Conservation (phyloP, 352 stramenopile genomes). For the Nannochloropsis limnetica region DNA sequence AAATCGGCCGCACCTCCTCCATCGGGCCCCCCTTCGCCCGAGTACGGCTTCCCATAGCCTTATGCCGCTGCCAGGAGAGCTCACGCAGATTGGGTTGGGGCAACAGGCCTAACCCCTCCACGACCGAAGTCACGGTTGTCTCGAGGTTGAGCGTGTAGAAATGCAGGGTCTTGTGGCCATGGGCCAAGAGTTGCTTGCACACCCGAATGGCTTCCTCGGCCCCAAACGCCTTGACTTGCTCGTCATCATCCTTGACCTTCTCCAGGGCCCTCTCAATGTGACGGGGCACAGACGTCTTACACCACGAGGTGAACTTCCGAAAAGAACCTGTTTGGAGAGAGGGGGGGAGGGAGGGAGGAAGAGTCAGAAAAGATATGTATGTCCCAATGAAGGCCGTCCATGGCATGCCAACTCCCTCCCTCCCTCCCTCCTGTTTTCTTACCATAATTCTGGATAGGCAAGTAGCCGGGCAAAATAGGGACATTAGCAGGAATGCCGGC, state of each 20-base stretch:
- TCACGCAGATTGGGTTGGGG: conserved; percentile 50
- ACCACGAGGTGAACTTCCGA: conserved; percentile 61
- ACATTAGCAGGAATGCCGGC: conserved; percentile 60
- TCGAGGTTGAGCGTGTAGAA: conserved; percentile 91
- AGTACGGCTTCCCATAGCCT: neutral
- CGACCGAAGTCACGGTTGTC: conserved; percentile 70
- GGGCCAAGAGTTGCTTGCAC: conserved; percentile 60
- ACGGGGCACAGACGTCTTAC: conserved; percentile 65
- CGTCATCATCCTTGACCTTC: conserved; percentile 76
- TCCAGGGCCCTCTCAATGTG: conserved; percentile 64
- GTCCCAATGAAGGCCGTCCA: no score
- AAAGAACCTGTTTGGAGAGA: conserved; percentile 72
- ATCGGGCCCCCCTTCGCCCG: conserved; percentile 56
- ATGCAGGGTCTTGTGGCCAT: conserved; percentile 70
- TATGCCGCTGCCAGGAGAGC: conserved; percentile 67
- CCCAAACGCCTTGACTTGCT: conserved; percentile 75
- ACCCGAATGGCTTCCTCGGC: conserved; percentile 52
- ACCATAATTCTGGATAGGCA: conserved; percentile 76
- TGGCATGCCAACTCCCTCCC: no score
- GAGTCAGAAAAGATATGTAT: no score
- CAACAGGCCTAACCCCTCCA: conserved; percentile 62
- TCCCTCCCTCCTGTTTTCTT: conserved; percentile 86
- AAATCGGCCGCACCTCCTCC: conserved; percentile 86
- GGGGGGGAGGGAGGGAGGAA: no score
- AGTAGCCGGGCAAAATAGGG: conserved; percentile 77